Conservation (phyloP, 768 basidiomycete genomes). For the Boletus huronensis region DNA sequence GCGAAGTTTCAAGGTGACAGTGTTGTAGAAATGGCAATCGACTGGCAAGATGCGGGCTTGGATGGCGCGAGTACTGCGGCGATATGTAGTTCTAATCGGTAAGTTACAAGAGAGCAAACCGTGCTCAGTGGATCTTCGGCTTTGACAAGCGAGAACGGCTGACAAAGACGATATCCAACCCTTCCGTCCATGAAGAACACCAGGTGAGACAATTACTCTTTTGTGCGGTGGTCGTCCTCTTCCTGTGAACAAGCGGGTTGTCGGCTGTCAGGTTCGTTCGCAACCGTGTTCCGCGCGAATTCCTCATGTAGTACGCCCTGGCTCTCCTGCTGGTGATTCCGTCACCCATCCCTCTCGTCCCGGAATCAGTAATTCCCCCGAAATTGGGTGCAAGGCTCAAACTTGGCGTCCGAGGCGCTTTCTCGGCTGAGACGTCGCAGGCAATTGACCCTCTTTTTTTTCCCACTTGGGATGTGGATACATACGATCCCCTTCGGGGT, state of each 20-base stretch:
- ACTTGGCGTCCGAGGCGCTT: conserved; percentile 12
- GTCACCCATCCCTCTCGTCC: conserved; percentile 13
- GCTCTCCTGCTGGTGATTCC: conserved; percentile 15
- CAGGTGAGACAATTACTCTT: conserved; percentile 10
- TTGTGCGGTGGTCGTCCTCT: neutral
- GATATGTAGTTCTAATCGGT: too few relatives aligned
- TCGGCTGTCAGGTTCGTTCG: conserved; percentile 11
- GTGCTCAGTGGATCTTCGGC: neutral
- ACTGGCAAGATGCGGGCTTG: neutral
- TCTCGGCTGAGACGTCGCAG: conserved; percentile 17
- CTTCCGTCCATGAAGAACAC: conserved; percentile 1
- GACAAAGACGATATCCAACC: conserved; percentile 1
- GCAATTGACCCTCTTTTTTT: conserved; percentile 24
- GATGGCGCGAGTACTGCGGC: conserved; percentile 1
- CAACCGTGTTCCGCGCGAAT: conserved; percentile 16
- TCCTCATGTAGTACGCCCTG: conserved; percentile 20
- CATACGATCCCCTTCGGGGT: conserved; percentile 30
- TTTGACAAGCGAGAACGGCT: neutral
- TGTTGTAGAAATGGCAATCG: conserved; percentile 2
- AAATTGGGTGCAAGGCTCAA: neutral
- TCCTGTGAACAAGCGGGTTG: conserved; percentile 4
- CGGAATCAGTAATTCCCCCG: conserved; percentile 19
- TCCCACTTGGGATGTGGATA: conserved; percentile 15
- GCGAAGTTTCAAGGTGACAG: neutral
- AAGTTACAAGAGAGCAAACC: too few relatives aligned